Percentiles rank a stretch among this genome's conserved stretches.
Evolutionary conservation across 164 flowering plant species (phyloP).

Genomic region (Brasenia schreberi): DNA sequence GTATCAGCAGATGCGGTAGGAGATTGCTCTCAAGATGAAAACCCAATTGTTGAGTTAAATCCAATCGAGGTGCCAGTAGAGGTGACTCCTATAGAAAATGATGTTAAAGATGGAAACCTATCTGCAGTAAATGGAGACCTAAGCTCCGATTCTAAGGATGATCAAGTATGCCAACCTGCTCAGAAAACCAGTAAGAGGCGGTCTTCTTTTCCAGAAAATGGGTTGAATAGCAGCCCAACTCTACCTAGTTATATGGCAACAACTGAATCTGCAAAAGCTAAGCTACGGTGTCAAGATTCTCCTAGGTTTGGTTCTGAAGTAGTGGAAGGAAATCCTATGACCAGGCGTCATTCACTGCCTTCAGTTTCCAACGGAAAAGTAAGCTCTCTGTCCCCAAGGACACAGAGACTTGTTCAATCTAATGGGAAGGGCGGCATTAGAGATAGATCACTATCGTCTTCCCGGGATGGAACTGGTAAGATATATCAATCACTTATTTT

Average conservation of each 20-base stretch:
- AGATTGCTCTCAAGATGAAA: constrained; percentile 11
- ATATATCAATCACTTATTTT: background rate
- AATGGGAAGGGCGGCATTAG: constrained; percentile 29
- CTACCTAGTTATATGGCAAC: constrained; percentile 91
- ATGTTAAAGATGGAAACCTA: constrained; percentile 24
- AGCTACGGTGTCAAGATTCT: constrained; percentile 51
- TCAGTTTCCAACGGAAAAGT: constrained; percentile 36
- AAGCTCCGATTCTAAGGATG: constrained; percentile 26
- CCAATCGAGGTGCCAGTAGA: background rate
- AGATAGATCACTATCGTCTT: constrained; percentile 34
- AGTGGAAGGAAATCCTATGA: constrained; percentile 31
- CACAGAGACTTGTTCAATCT: constrained; percentile 26
- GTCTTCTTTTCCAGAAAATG: constrained; percentile 54
- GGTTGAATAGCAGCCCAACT: constrained; percentile 31
- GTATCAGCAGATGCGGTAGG: constrained; percentile 6
- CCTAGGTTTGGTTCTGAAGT: constrained; percentile 32
- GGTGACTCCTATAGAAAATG: constrained; percentile 17
- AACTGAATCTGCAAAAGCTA: constrained; percentile 79
- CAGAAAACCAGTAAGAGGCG: constrained; percentile 38
- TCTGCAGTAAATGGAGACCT: constrained; percentile 22
- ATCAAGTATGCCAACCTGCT: constrained; percentile 24
- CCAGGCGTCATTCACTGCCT: constrained; percentile 64
- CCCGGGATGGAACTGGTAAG: constrained; percentile 59
- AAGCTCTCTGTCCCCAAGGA: constrained; percentile 40
- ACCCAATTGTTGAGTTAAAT: constrained; percentile 17